These are phyloP conservation scores for Persicaria tinctoria DNA, from an alignment of 148 eudicot species.

Conservation along the genomic window DNA sequence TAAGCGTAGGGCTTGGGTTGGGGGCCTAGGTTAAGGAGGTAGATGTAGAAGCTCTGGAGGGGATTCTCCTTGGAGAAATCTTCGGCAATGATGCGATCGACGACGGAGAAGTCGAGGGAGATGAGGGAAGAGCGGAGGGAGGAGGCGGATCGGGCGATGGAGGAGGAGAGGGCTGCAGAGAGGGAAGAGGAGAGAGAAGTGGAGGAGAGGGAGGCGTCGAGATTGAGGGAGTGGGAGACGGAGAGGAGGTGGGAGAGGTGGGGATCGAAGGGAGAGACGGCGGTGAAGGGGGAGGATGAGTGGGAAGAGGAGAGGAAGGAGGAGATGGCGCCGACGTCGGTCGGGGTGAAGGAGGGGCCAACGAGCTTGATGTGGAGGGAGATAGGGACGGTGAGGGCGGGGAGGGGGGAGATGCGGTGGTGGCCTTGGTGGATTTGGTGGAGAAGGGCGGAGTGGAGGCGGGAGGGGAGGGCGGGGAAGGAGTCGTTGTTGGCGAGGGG, in stretches of 20 bases:
- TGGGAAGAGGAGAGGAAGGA: slow-evolving; percentile 45
- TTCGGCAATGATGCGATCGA: slow-evolving; percentile 40
- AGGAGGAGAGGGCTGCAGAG: slow-evolving; percentile 27
- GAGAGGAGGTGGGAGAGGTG: slow-evolving; percentile 30
- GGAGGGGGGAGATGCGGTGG: slow-evolving; percentile 40
- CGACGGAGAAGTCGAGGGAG: slow-evolving; percentile 36
- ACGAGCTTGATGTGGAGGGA: slow-evolving; percentile 49
- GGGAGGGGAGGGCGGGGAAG: slow-evolving; percentile 24
- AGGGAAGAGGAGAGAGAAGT: slow-evolving; percentile 41
- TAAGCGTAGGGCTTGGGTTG: slow-evolving; percentile 64
- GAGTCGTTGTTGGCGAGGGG: slow-evolving; percentile 11
- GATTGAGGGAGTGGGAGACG: slow-evolving; percentile 47
- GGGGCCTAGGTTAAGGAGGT: slow-evolving; percentile 53
- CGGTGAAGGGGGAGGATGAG: slow-evolving; percentile 61
- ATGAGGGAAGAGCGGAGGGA: slow-evolving; percentile 46
- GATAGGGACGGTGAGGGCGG: slow-evolving; percentile 48
- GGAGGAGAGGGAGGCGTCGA: slow-evolving; percentile 32
- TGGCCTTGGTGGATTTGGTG: slow-evolving; percentile 28
- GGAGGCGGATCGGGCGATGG: slow-evolving; percentile 29
- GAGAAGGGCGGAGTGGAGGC: slow-evolving; percentile 24
- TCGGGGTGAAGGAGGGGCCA: slow-evolving; percentile 43
- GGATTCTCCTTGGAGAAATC: slow-evolving; percentile 35
- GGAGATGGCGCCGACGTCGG: slow-evolving; percentile 29
- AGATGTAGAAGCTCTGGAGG: slow-evolving; percentile 36
- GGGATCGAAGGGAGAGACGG: slow-evolving; percentile 46